Evolutionary conservation across 2,329 filamentous ascomycete species (phyloP), one percentile per base, ranked within the genome.

Genomic region (Fusarium pseudocircinatum): DNA sequence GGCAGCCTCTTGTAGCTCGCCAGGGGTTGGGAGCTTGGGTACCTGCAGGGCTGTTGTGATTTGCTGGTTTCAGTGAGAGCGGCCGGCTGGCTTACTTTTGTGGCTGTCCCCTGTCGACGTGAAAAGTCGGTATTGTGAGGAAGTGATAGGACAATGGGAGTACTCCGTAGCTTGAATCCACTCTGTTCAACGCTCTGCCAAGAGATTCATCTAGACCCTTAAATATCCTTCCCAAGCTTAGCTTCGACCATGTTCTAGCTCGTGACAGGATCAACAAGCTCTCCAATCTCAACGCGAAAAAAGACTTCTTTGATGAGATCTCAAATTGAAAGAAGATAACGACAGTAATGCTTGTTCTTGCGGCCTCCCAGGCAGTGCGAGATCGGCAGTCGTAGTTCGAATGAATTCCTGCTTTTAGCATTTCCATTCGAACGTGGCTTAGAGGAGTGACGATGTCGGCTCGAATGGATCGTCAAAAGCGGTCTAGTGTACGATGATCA

Each of bases 401-500:
- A 67, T 46, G 14, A 28, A 30, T 47, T 52, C 16, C 63, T 34
- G 8, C 20, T 40, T 44, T 9, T n/a, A 36, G 53, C 22, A 26
- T 40, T n/a, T 40, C 18, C 30, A 36, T 52, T 46, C 34, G 53
- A 61, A 34, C n/a, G 64, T 67, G 64, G 64, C 64, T 67, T 46
- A 50, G 63, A 50, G 22, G 5, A 26, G 44, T 52, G 62, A 66
- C 52, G 43, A 60, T 40, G 16, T 24, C 20, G 18, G 18, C 39
- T 68, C 64, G 63, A 68, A 68, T 39, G 26, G 56, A 7, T 18
- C 22, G 39, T 59, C 39, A 7, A 10, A 68, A 26, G 20, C 4
- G 22, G 65, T 54, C 37, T 42, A 42, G n/a, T 40, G 5, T 14
- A 13, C 7, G 26, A 8, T 44, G 37, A 49, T 60, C 42, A 28